These are phyloP conservation scores for Penicillium taxi DNA, from an alignment of 495 filamentous ascomycete species.

Conservation along the genomic window DNA sequence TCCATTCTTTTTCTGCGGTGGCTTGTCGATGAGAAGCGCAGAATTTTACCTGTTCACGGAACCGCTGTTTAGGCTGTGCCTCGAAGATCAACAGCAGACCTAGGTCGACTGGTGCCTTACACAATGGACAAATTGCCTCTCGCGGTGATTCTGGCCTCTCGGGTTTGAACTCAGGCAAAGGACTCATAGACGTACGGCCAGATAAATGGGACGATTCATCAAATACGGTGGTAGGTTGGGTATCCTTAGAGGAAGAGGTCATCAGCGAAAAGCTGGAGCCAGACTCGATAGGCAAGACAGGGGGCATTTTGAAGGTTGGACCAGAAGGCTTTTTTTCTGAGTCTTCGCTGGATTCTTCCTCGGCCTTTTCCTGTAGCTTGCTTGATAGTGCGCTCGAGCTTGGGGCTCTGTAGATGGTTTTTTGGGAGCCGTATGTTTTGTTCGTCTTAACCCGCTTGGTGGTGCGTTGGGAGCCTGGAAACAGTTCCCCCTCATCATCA, in stretches of 20 bases:
- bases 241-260: constrained; percentile 8
- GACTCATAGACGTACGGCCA: constrained; percentile 9
- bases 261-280: constrained; percentile 19
- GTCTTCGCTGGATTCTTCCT: constrained; percentile 4
- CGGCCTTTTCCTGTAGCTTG: constrained; percentile 2
- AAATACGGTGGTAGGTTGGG: neutral
- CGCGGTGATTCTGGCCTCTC: constrained; percentile 4
- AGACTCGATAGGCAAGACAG: constrained; percentile 10
- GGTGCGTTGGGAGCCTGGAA: constrained; percentile 9
- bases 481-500: constrained; percentile 11
- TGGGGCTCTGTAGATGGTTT: constrained; percentile 11
- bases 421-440: neutral
- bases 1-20: constrained; percentile 55
- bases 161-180: constrained; percentile 4
- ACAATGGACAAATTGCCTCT: constrained; percentile 55
- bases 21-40: constrained; percentile 61
- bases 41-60: constrained; percentile 57
- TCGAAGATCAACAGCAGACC: constrained; percentile 43
- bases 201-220: neutral
- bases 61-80: constrained; percentile 42
- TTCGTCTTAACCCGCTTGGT: constrained; percentile 19
- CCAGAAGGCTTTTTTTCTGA: constrained; percentile 2
- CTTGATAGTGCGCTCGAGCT: constrained; percentile 10
- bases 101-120: constrained; percentile 50
- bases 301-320: constrained; percentile 20